These are phyloP conservation scores for Carex myosuroides DNA, from an alignment of 176 grass and related monocot genomes.

Conservation along the genomic window DNA sequence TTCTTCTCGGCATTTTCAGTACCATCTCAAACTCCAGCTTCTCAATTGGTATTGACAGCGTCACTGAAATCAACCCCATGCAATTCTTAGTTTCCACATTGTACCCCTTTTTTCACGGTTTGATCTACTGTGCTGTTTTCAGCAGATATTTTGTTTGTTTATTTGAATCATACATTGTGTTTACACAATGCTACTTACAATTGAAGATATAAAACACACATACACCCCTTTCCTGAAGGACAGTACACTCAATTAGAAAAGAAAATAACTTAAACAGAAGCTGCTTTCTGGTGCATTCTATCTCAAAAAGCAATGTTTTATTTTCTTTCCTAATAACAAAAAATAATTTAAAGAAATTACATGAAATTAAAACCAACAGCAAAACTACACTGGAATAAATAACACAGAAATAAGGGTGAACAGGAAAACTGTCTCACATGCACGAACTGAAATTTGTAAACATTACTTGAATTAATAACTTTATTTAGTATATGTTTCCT, in stretches of 20 bases:
- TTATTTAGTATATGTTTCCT: background rate
- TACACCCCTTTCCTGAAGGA: background rate
- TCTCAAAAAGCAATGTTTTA: background rate
- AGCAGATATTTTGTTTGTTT: background rate
- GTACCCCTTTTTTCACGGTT: background rate
- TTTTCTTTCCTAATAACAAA: background rate
- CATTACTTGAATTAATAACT: background rate
- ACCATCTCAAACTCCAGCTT: constrained; percentile 44
- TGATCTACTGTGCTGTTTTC: background rate
- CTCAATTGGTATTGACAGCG: constrained; percentile 8
- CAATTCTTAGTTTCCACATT: background rate
- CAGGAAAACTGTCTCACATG: background rate
- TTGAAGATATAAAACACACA: background rate
- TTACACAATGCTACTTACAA: background rate
- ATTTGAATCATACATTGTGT: background rate
- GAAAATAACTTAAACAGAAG: background rate
- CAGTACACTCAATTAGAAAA: background rate
- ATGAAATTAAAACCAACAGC: background rate
- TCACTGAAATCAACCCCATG: background rate
- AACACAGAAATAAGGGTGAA: background rate
- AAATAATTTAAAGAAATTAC: background rate
- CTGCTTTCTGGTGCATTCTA: background rate
- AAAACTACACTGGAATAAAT: background rate
- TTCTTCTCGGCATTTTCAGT: constrained; percentile 80
- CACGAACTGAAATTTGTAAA: background rate